Evolutionary conservation across 164 flowering plant species (phyloP), one percentile per base, ranked within the genome.

Genomic region (Macadamia integrifolia): DNA sequence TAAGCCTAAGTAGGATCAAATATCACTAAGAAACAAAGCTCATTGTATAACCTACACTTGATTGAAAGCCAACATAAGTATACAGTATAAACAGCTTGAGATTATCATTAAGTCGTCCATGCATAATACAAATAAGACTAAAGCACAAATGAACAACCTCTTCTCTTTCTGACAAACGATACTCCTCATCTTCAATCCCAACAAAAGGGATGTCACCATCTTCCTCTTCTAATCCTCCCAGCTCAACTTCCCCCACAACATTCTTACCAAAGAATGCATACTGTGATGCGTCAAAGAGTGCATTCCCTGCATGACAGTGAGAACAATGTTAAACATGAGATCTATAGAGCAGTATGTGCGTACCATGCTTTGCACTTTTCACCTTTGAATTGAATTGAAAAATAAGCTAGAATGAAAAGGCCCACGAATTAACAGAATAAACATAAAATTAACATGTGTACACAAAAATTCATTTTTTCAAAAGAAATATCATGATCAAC

Each of bases 211-310:
- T n/a, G 30, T 68, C 80, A 30, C 70, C 82, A 1, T 67, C 79
- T n/a, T 77, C 84, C 49, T 84, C 86, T 58, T 86, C 93, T 66
- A 88, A 65, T 6, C 90, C 88, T 31, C 87, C 90, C 57, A 88
- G 69, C 70, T 88, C 90, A 66, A 83, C 81, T 67, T 82, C 87
- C 71, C 85, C 87, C 59, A 71, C 62, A 12, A 58, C 79, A 67
- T 82, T 70, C 64, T 78, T 71, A 28, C 87, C 87, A 64, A 88
- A 88, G 68, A 88, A 88, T 35, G 81, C 88, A 79, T 88, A 88
- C 62, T 86, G 93, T 11, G 93, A 88, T 56, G 89, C 89, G 77
- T 86, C 87, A 78, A 86, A 86, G 18, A 64, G 68, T 3, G 76
- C 65, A 70, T 61, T 55, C 30, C 57, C 89, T 86, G 82, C 73